Evolutionary conservation across 108 stramenopile species (phyloP).

Genomic region (Fistulifera solaris): DNA sequence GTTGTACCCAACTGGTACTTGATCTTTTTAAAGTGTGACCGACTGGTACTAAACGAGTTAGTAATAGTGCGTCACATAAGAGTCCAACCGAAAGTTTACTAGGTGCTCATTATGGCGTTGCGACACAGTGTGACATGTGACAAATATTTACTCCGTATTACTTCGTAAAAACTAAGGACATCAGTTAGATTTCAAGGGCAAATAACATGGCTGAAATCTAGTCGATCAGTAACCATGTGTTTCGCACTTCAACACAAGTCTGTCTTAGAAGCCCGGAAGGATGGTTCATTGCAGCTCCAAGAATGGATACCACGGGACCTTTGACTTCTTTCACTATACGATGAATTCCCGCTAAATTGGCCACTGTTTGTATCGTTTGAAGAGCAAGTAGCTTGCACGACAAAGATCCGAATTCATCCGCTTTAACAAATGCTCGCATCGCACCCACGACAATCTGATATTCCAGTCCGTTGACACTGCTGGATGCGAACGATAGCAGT

Average conservation of each 20-base stretch:
- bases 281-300: constrained; percentile 33
- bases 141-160: constrained; percentile 1
- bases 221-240: constrained; percentile 22
- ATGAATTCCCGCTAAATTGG: constrained; percentile 12
- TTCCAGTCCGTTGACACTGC: too few species aligned
- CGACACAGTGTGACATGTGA: background rate
- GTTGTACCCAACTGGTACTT: too few species aligned
- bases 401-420: background rate
- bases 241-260: constrained; percentile 37
- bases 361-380: constrained; percentile 24
- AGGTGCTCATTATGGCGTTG: background rate
- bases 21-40: too few species aligned
- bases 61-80: too few species aligned
- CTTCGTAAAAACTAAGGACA: too few species aligned
- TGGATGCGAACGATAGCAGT: constrained; percentile 7
- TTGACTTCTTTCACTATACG: constrained; percentile 9
- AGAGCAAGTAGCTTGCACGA: constrained; percentile 30
- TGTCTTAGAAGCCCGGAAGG: constrained; percentile 26
- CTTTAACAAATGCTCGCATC: constrained; percentile 22
- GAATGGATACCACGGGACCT: constrained; percentile 30
- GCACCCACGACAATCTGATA: constrained; percentile 15
- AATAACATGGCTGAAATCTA: too few species aligned
- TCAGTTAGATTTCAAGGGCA: too few species aligned
- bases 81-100: too few species aligned
- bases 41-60: too few species aligned